Evolutionary conservation across 768 basidiomycete genomes (phyloP).

Genomic region (Phanerodontia chrysosporium): DNA sequence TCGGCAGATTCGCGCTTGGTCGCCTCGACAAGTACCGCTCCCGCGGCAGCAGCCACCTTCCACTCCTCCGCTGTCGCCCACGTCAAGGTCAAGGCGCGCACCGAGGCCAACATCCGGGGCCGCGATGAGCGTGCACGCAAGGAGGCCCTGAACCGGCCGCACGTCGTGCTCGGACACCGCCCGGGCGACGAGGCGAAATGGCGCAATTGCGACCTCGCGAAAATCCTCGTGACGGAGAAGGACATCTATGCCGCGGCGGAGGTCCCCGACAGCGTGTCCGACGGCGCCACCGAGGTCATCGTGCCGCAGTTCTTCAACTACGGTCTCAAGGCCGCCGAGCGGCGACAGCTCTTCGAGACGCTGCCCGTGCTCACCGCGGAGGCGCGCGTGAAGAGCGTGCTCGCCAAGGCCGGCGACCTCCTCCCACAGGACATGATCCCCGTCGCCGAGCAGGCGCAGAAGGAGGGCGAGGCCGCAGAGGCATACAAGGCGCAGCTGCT

Average conservation of each 20-base stretch:
- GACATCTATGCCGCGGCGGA: conserved; percentile 19
- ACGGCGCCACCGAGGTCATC: conserved; percentile 27
- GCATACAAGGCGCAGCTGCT: conserved; percentile 49
- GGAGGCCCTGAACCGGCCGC: conserved; percentile 42
- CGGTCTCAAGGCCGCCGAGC: conserved; percentile 58
- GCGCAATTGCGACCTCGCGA: conserved; percentile 61
- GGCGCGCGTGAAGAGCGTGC: not conserved
- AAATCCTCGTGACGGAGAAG: conserved; percentile 53
- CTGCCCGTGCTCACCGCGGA: conserved; percentile 53
- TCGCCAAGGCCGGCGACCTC: not conserved
- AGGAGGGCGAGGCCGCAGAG: conserved; percentile 31
- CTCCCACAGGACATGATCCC: not conserved
- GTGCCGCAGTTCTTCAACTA: conserved; percentile 57
- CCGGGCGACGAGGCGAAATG: conserved; percentile 65
- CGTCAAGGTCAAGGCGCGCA: conserved; percentile 26
- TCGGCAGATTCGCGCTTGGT: conserved; percentile 32
- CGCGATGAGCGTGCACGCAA: conserved; percentile 38
- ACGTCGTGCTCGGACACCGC: conserved; percentile 73
- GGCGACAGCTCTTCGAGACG: conserved; percentile 59
- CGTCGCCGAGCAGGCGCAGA: not conserved
- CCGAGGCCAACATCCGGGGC: conserved; percentile 36
- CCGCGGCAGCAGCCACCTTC: conserved; percentile 27
- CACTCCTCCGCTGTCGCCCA: conserved; percentile 45
- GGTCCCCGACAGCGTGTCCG: conserved; percentile 22
- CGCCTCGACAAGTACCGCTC: conserved; percentile 35